phyloP scores from a whole-genome alignment of 2,329 filamentous ascomycete genomes.

The Arthroderma sp. region DNA sequence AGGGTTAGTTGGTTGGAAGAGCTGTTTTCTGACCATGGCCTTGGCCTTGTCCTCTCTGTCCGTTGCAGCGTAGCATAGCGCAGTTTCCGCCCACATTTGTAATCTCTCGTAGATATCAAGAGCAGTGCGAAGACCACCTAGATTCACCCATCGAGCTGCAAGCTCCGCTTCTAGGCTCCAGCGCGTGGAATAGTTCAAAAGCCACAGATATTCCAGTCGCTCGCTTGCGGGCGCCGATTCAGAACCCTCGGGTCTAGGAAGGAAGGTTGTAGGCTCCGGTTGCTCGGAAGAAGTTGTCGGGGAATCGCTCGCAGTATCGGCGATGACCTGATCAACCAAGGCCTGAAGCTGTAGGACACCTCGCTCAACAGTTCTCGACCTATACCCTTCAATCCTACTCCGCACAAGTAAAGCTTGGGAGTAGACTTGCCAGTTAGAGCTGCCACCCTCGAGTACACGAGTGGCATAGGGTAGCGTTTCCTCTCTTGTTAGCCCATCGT shows the following conservation, averaged over 20 bases:
- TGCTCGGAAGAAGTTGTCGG: constrained; percentile 21
- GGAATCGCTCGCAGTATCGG: constrained; percentile 52
- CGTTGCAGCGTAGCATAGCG: constrained; percentile 69
- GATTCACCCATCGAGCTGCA: constrained; percentile 77
- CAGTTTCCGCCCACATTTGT: constrained; percentile 88
- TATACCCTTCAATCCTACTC: constrained; percentile 78
- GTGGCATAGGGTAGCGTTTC: constrained; percentile 85
- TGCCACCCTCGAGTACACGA: constrained; percentile 73
- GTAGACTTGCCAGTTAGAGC: constrained; percentile 96
- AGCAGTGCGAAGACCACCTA: constrained; percentile 78
- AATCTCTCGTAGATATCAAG: constrained; percentile 92
- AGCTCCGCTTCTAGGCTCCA: constrained; percentile 94
- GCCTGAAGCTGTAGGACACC: constrained; percentile 87
- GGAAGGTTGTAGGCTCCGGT: constrained; percentile 56
- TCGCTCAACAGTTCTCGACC: constrained; percentile 74
- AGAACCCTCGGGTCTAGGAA: constrained; percentile 59
- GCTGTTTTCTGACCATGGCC: constrained; percentile 59
- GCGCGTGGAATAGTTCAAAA: constrained; percentile 67
- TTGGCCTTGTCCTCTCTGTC: constrained; percentile 74
- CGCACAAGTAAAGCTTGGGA: constrained; percentile 84
- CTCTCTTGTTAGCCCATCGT: constrained; percentile 77
- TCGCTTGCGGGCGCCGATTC: constrained; percentile 64
- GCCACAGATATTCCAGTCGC: constrained; percentile 70
- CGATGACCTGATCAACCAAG: constrained; percentile 86
- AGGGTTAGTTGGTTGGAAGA: constrained; percentile 53